Evolutionary conservation across 2,329 filamentous ascomycete species (phyloP), one percentile per base, ranked within the genome.

Genomic region (Lachnellula subtilissima): DNA sequence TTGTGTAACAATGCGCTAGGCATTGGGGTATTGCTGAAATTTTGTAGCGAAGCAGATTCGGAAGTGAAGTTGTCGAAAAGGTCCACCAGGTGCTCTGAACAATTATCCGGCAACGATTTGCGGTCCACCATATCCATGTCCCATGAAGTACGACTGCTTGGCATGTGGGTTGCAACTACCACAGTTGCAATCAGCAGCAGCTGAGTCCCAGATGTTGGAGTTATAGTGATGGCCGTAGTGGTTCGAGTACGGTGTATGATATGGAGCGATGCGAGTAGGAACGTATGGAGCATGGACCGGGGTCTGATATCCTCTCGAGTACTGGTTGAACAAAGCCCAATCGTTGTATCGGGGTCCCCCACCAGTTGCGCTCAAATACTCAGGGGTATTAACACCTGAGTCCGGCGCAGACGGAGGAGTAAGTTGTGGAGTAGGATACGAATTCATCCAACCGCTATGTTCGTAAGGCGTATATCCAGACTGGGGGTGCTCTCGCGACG

Each of bases 371-470:
- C 74, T 76, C 67, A 77, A 74, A 62, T 79, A 79, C 58, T 81
- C 79, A 17, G 79, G 79, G 42, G 79, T 81, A 50, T 76, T 76
- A 22, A 79, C 75, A 42, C 77, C 78, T 37, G 78, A 80, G 56
- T 78, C 77, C 15, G 78, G 76, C 47, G 77, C 77, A 28, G 78
- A 81, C n/a, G 76, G 74, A 57, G 79, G 79, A 48, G 79, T 81
- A 57, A 75, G 69, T 57, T 78, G 65, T 64, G 64, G 64, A 58
- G 65, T 67, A 48, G 65, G 63, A 60, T 67, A 66, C 9, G 62
- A 32, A 70, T 71, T 64, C 63, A 69, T 49, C 68, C 68, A 71
- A 35, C 62, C 52, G 36, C 46, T 50, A 37, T 68, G 64, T 19
- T 69, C 67, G 45, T 69, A 70, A 57, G 65, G 52, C 55, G 66